phyloP scores from a whole-genome alignment of 2,329 filamentous ascomycete species.

The Pseudogymnoascus sp. region DNA sequence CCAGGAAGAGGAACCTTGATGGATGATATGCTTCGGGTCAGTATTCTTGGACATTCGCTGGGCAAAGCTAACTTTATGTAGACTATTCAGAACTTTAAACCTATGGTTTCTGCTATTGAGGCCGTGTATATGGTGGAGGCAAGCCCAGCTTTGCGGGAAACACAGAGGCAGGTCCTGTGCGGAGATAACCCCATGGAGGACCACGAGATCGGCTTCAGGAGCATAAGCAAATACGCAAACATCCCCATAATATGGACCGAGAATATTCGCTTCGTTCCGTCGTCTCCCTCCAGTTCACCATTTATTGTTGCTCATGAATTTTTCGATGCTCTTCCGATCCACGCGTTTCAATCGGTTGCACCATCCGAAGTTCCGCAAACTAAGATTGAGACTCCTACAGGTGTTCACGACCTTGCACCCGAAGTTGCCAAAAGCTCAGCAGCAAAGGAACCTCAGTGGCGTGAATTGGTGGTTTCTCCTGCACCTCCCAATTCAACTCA shows the following conservation, averaged over 20 bases:
- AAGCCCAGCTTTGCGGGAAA: conserved; percentile 66
- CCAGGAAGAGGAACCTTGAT: conserved; percentile 92
- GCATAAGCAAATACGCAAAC: conserved; percentile 65
- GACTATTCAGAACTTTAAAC: conserved; percentile 79
- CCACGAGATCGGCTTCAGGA: conserved; percentile 65
- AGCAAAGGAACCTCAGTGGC: conserved; percentile 56
- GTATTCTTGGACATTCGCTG: conserved; percentile 28
- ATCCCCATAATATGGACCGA: conserved; percentile 85
- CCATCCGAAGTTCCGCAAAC: conserved; percentile 18
- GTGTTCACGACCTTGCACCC: conserved; percentile 30
- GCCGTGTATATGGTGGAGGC: conserved; percentile 92
- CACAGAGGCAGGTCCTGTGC: conserved; percentile 78
- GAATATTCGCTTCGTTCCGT: conserved; percentile 33
- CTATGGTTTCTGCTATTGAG: conserved; percentile 68
- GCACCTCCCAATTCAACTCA: conserved; percentile 50
- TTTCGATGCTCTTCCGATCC: conserved; percentile 95
- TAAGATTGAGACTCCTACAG: conserved; percentile 35
- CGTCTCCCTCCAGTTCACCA: conserved; percentile 61
- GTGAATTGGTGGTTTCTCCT: conserved; percentile 71
- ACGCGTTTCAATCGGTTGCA: conserved; percentile 77
- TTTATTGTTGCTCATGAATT: conserved; percentile 98
- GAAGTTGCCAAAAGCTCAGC: conserved; percentile 18
- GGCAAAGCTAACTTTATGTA: conserved; percentile 30
- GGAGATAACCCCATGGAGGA: conserved; percentile 62
- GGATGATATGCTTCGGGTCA: conserved; percentile 86